Base-by-base conservation (phyloP, 805 yeast genomes). In the Myxozyma monticola region DNA sequence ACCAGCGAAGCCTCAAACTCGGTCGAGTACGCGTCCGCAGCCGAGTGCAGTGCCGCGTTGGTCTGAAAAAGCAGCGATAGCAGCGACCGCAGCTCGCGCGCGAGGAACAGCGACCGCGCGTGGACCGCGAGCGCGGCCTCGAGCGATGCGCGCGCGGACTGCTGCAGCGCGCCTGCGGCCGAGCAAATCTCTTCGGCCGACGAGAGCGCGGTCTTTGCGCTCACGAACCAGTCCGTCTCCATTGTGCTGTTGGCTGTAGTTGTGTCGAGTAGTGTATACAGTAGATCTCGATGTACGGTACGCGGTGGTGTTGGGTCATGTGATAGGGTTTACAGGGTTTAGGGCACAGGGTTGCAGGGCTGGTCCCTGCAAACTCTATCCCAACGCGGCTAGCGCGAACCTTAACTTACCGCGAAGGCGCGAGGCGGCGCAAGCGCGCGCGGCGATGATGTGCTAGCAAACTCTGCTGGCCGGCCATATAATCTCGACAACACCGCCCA, bases 181-280 rank as follows among this genome's bases (percentile, higher is more conserved):
- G 72, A 71, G 45, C 86, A 80, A 3, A 77, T 60, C 7, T 70
- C 67, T 47, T 76, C 80, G 0, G 83, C 84, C 12, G 71, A 69
- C 1, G 72, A 64, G 30, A 81, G 69, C 20, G 76, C 73, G 48
- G 63, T 66, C 38, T 75, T 72, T 0, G 85, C 81, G 60, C 76
- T 79, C 12, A 60, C 56, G 6, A 71, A 66, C 77, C 79, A 76
- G 20, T 54, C 56, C 17, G 59, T 14, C 36, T 54, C 59, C 59
- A 54, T 54, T 15, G n/a, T n/a, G n/a, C n/a, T n/a, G n/a, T n/a
- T n/a, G 36, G 37, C 8, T 9, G 37, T 8, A 9, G 37, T 9
- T 17, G 37, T 8, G 7, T n/a, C 37, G 20, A 33, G 37, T 8
- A 10, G 25, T 17, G 8, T 17, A 8, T 12, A 26, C 12, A 12